A percentile compares a stretch with the other conserved stretches of the same genome.
phyloP scores from a whole-genome alignment of 176 grass and related monocot genomes.

The Alopecurus myosuroides region DNA sequence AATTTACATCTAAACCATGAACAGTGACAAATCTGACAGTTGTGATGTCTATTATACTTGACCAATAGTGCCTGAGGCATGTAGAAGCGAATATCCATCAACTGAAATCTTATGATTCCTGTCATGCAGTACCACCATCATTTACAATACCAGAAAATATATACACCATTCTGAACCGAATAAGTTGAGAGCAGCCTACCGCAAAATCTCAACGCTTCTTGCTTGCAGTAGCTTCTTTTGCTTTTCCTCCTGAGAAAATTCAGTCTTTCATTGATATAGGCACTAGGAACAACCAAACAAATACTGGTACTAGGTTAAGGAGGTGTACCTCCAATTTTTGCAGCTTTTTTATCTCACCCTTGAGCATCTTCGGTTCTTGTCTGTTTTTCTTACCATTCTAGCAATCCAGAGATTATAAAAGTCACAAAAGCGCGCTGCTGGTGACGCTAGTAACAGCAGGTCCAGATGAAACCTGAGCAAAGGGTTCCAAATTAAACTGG shows the following conservation, averaged over 20 bases:
- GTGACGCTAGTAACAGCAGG: neutral
- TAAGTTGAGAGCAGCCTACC: constrained; percentile 32
- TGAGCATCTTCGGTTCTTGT: constrained; percentile 52
- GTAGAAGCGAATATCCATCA: constrained; percentile 54
- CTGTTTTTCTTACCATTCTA: constrained; percentile 49
- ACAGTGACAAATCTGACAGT: neutral
- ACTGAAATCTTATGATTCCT: constrained; percentile 74
- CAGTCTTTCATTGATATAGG: neutral
- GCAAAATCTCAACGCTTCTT: constrained; percentile 65
- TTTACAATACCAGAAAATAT: neutral
- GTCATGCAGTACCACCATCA: neutral
- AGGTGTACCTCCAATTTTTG: constrained; percentile 67
- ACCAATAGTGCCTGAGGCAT: constrained; percentile 75
- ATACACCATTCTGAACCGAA: neutral
- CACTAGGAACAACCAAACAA: neutral
- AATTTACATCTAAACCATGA: neutral
- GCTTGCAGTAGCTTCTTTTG: constrained; percentile 63
- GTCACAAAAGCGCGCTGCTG: neutral
- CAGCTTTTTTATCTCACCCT: constrained; percentile 65
- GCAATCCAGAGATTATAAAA: constrained; percentile 4
- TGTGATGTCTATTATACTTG: constrained; percentile 37
- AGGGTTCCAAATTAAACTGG: neutral
- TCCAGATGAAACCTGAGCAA: neutral
- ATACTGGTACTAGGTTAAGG: neutral
- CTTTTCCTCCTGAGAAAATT: constrained; percentile 58